Percentiles rank a stretch among this genome's conserved stretches.
phyloP scores from a whole-genome alignment of 306 rosid genomes.

The Cyamopsis tetragonoloba region DNA sequence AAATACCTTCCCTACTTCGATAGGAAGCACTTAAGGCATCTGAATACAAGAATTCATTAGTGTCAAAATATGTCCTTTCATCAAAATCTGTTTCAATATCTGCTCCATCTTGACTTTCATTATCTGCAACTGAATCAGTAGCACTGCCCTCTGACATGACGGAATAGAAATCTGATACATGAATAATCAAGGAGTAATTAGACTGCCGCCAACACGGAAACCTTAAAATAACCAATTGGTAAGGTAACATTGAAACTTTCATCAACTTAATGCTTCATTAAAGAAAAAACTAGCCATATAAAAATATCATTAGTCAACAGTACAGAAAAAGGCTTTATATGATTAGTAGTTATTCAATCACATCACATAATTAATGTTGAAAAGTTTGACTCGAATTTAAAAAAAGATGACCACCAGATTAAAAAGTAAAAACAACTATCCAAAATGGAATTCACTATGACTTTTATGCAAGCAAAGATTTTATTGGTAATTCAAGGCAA shows the following conservation, averaged over 20 bases:
- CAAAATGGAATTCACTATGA: neutral
- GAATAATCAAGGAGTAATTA: conserved; percentile 26
- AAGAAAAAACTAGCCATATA: neutral
- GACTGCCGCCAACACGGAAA: neutral
- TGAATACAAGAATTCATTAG: conserved; percentile 62
- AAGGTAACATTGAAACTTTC: neutral
- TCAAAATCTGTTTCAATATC: conserved; percentile 92
- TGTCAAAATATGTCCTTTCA: conserved; percentile 78
- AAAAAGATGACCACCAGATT: conserved; percentile 1
- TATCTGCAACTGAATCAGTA: conserved; percentile 79
- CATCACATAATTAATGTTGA: neutral
- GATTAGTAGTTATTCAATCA: conserved; percentile 3
- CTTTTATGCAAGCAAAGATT: conserved; percentile 5
- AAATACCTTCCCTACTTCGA: conserved; percentile 72
- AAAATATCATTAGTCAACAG: neutral
- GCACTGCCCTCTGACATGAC: conserved; percentile 96
- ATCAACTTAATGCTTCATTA: conserved; percentile 10
- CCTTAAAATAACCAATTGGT: neutral
- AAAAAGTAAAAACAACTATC: conserved; percentile 5
- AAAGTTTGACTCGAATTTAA: neutral
- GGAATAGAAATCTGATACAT: conserved; percentile 82
- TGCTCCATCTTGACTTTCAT: conserved; percentile 94
- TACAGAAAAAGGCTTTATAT: neutral
- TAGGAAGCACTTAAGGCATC: conserved; percentile 90
- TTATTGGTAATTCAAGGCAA: neutral